Percentiles rank a stretch among this genome's conserved stretches.
Conservation (phyloP, 139 green algal genomes). For the Coccomyxa sp. region DNA sequence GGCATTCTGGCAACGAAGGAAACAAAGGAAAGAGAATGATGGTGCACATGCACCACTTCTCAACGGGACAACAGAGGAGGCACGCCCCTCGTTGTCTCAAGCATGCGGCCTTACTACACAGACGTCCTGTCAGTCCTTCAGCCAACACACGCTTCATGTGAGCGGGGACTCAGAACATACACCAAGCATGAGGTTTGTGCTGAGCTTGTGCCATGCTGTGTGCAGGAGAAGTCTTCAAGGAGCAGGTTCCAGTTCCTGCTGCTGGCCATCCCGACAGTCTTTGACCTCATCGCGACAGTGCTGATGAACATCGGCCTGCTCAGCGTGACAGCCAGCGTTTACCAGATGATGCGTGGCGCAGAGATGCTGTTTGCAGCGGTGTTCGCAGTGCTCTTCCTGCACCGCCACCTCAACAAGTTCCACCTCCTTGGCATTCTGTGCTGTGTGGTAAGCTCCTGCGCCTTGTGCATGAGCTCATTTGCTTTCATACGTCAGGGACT, state of each 20-base stretch:
- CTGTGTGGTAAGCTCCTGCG: constrained; percentile 50
- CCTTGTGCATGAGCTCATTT: not conserved
- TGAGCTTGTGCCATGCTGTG: not conserved
- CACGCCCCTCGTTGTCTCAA: too few relatives aligned
- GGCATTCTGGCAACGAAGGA: constrained; percentile 17
- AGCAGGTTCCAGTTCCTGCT: constrained; percentile 24
- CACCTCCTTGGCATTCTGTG: constrained; percentile 74
- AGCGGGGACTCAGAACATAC: too few relatives aligned
- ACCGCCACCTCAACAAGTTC: constrained; percentile 49
- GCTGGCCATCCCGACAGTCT: constrained; percentile 54
- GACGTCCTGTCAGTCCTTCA: too few relatives aligned
- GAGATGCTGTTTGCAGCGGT: constrained; percentile 71
- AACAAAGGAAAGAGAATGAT: too few relatives aligned
- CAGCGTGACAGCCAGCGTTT: constrained; percentile 46
- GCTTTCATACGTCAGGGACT: not conserved
- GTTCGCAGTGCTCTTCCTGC: constrained; percentile 56
- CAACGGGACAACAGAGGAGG: too few relatives aligned
- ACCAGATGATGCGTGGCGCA: constrained; percentile 72
- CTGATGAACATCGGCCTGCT: constrained; percentile 71
- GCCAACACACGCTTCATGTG: too few relatives aligned
- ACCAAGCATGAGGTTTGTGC: too few relatives aligned
- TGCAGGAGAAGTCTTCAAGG: not conserved
- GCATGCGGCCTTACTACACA: too few relatives aligned
- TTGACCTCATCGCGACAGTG: constrained; percentile 62
- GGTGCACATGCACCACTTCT: too few relatives aligned